Evolutionary conservation across 2,329 filamentous ascomycete species (phyloP), one percentile per base, ranked within the genome.

Genomic region (Colletotrichum camelliae): DNA sequence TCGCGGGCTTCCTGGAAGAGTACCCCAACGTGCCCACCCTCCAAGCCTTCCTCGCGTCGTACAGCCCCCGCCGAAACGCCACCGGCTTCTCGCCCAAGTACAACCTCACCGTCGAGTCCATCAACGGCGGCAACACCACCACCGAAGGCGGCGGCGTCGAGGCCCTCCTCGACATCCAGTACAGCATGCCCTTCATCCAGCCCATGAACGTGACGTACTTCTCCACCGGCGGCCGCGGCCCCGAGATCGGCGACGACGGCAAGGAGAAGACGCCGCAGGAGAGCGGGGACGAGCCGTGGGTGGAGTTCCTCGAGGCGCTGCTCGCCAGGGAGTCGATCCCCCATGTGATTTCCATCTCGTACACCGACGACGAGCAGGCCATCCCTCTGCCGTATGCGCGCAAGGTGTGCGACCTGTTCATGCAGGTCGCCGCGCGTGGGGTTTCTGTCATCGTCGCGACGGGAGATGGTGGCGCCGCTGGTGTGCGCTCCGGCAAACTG

Each of bases 311-410:
- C 37, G 77, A 81, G 57, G 81, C 81, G 58, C 72, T 84, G 9
- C 79, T 83, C 16, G 60, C 67, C 21, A 69, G 57, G 33, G 79
- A 81, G 43, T 72, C 80, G 3, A 65, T 82, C 27, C 84, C 84
- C 6, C 81, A 83, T 67, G 82, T 84, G 12, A 81, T 85, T 48
- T 82, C 80, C 39, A 83, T 80, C 24, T 84, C 83, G 7, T 85
- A 84, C 71, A 84, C 80, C 4, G 82, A 84, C 29, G 80, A 84
- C 58, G 83, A 85, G 76, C 81, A 82, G 57, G 80, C 78, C 7
- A 79, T 85, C 2, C 82, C 82, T 4, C 24, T 70, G 29, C 70
- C 79, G 10, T 83, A 83, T 29, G 83, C 83, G 7, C 77, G 78
- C 33, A 75, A 78, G 33, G 80, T 82, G 4, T 84, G 83, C 77